Evolutionary conservation across 192 early-diverging fungal species (phyloP), one percentile per base, ranked within the genome.

Genomic region (Podila minutissima): DNA sequence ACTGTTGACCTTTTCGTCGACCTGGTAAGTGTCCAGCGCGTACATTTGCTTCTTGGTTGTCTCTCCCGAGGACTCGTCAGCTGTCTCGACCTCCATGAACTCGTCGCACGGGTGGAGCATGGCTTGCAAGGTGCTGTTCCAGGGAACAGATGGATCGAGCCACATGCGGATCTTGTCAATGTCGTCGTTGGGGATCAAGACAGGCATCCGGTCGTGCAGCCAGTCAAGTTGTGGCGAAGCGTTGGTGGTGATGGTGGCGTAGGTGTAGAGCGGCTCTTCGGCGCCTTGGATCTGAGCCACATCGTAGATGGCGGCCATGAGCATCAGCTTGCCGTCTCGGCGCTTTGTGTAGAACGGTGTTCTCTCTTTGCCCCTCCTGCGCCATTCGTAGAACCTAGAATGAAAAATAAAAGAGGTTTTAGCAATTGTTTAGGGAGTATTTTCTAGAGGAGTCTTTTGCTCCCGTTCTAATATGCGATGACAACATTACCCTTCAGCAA

Each of bases 131-230:
- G 78, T 59, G 1, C 69, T 24, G 31, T 66, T 67, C 88, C 88
- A 87, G 0, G 55, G 29, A 8, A 73, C 48, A 4, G 67, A 57
- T 33, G 71, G 78, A 59, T 89, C 85, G n/a, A 90, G 68, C 89
- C 89, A 90, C 17, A 63, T 41, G 15, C 73, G 46, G 17, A 88
- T 67, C 57, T 83, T 85, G 49, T 84, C 66, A 12, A 59, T 72
- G 13, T 66, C 74, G 28, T 74, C 38, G 26, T 90, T 86, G 4
- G 89, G 67, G 62, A 90, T 87, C 22, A 81, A 62, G 62, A 88
- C 88, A 19, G 89, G 89, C 89, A 90, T 90, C 3, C 89, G 85
- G 38, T 86, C 82, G 59, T 90, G 89, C 2, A 90, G 53, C 69
- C 82, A 88, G n/a, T 74, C 70, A 10, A 90, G 64, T 12, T 73